A percentile compares a stretch with the other conserved stretches of the same genome.
phyloP scores from a whole-genome alignment of 2,329 filamentous ascomycete species.

The Diaporthe citriasiana region DNA sequence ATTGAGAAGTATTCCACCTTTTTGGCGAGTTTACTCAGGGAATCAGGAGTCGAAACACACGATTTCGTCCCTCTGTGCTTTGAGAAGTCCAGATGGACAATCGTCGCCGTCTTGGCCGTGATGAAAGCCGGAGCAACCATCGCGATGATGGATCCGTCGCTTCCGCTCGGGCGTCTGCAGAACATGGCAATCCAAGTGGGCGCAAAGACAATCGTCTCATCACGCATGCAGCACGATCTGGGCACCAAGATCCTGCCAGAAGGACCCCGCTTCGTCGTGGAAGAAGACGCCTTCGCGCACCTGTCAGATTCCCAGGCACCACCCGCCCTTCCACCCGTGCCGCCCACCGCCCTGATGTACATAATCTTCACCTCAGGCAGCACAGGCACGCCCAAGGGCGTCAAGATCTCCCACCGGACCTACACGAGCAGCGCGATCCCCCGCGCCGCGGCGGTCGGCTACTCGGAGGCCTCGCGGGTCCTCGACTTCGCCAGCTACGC shows the following conservation, averaged over 20 bases:
- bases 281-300: conserved; percentile 18
- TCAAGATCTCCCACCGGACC: conserved; percentile 54
- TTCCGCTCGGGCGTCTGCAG: conserved; percentile 40
- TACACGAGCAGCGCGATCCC: conserved; percentile 49
- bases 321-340: conserved; percentile 44
- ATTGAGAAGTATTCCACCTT: conserved; percentile 42
- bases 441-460: conserved; percentile 62
- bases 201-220: conserved; percentile 44
- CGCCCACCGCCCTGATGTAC: conserved; percentile 46
- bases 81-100: conserved; percentile 49
- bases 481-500: conserved; percentile 55
- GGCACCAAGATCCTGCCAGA: conserved; percentile 23
- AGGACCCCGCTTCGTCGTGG: conserved; percentile 27
- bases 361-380: conserved; percentile 71
- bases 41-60: conserved; percentile 43
- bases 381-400: conserved; percentile 69
- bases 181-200: conserved; percentile 46
- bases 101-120: conserved; percentile 50
- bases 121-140: conserved; percentile 52
- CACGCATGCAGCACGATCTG: conserved; percentile 43
- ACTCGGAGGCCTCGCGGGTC: conserved; percentile 48
- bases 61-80: conserved; percentile 48
- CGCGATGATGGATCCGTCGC: conserved; percentile 49
- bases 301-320: not conserved
- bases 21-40: conserved; percentile 42